Percentiles rank a stretch among this genome's conserved stretches.
Evolutionary conservation across 2,329 filamentous ascomycete genomes (phyloP).

Genomic region (Epichloe typhina): DNA sequence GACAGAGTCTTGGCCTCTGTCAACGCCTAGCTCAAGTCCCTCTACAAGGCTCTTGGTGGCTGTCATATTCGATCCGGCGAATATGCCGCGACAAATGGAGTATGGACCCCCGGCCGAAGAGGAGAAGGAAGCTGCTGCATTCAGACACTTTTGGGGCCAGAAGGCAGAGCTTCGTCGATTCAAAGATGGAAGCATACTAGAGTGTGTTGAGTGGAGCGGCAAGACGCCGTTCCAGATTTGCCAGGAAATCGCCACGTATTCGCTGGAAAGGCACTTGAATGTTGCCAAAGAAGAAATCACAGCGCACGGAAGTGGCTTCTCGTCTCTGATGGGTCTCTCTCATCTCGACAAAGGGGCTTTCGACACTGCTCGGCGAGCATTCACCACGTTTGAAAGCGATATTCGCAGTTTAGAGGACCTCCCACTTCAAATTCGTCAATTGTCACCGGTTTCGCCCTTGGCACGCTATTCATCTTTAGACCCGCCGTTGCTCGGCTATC

Average conservation of each 20-base stretch:
- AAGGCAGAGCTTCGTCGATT: conserved; percentile 89
- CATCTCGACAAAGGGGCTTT: conserved; percentile 46
- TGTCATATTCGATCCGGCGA: conserved; percentile 58
- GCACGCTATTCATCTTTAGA: conserved; percentile 59
- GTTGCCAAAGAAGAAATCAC: conserved; percentile 39
- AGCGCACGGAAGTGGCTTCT: conserved; percentile 37
- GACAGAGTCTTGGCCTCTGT: conserved; percentile 18
- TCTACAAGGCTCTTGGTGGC: conserved; percentile 43
- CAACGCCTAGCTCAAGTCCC: conserved; percentile 9
- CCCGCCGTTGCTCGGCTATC: conserved; percentile 26
- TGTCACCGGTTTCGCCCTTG: conserved; percentile 58
- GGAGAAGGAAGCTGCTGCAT: conserved; percentile 66
- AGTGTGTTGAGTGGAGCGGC: conserved; percentile 77
- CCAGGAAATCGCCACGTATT: conserved; percentile 65
- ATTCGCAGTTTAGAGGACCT: conserved; percentile 69
- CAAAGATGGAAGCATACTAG: conserved; percentile 85
- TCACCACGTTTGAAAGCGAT: conserved; percentile 60
- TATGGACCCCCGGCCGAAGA: conserved; percentile 79
- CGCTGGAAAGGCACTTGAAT: conserved; percentile 57
- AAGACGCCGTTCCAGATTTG: conserved; percentile 52
- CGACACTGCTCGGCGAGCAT: conserved; percentile 54
- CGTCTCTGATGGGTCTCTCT: conserved; percentile 32
- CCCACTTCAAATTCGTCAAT: conserved; percentile 72
- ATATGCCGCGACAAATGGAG: conserved; percentile 66
- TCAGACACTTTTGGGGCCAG: conserved; percentile 88